Evolutionary conservation across 2,329 filamentous ascomycete species (phyloP).

Genomic region (Botrytis galanthina): DNA sequence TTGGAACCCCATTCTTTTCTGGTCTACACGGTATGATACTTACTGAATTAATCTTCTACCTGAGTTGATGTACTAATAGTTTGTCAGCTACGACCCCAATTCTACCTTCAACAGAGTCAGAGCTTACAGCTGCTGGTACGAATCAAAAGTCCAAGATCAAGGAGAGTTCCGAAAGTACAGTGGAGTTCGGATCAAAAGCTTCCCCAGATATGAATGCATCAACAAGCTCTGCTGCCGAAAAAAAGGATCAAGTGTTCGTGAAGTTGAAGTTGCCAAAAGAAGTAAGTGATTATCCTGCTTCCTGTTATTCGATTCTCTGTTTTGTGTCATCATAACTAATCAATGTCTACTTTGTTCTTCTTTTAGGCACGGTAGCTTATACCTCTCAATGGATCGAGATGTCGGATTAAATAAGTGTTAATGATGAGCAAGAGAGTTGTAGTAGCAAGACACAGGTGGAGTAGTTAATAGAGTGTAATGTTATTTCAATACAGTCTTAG

Average conservation of each 20-base stretch:
- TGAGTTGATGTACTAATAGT: background rate
- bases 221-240: background rate
- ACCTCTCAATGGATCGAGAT: background rate
- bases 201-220: background rate
- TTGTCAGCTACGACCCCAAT: background rate
- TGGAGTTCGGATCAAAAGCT: background rate
- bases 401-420: rapidly evolving
- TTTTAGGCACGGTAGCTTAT: background rate
- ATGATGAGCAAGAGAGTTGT: background rate
- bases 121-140: background rate
- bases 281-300: background rate
- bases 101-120: rapidly evolving
- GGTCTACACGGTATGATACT: background rate
- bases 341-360: background rate
- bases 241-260: background rate
- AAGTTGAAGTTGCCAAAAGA: background rate
- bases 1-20: background rate
- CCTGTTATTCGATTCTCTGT: rapidly evolving
- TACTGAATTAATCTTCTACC: background rate
- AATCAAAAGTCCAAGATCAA: background rate
- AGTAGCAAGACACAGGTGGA: background rate
- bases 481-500: background rate
- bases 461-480: background rate
- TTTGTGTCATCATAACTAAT: background rate
- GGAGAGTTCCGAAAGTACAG: background rate